phyloP scores from a whole-genome alignment of 768 basidiomycete genomes.

The Suillus cothurnatus region DNA sequence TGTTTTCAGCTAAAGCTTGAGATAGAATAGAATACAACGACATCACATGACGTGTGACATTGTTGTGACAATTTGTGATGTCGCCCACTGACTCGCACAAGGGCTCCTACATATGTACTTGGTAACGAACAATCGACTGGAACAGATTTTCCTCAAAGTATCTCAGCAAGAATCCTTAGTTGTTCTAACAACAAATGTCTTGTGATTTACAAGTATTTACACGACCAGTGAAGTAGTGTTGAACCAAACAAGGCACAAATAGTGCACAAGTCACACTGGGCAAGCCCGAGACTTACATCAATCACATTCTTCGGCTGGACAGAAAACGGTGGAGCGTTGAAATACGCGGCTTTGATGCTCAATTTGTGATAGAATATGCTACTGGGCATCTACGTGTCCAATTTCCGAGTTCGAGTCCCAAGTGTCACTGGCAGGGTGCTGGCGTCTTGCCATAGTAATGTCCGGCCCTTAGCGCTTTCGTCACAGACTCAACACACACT shows the following conservation, averaged over 20 bases:
- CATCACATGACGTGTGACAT: no score
- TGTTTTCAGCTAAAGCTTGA: no score
- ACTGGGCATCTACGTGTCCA: constrained; percentile 5
- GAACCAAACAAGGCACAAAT: constrained; percentile 3
- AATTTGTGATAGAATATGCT: constrained; percentile 4
- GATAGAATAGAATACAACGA: no score
- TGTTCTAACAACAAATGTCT: no score
- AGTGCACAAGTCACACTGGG: neutral
- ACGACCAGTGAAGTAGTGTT: no score
- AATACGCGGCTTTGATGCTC: neutral
- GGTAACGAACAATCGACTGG: no score
- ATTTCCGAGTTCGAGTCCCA: neutral
- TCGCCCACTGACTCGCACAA: no score
- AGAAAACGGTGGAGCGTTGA: neutral
- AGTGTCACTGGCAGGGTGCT: neutral
- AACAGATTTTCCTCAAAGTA: no score
- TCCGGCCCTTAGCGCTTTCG: neutral
- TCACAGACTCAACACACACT: neutral
- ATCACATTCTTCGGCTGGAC: neutral
- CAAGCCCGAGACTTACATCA: neutral
- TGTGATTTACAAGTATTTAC: no score
- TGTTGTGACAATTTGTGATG: no score
- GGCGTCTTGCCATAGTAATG: constrained; percentile 8
- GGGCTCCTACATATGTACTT: no score
- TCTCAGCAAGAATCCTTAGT: no score